Evolutionary conservation across 1,139 yeast species (phyloP).

Genomic region (Blastobotrys apis): DNA sequence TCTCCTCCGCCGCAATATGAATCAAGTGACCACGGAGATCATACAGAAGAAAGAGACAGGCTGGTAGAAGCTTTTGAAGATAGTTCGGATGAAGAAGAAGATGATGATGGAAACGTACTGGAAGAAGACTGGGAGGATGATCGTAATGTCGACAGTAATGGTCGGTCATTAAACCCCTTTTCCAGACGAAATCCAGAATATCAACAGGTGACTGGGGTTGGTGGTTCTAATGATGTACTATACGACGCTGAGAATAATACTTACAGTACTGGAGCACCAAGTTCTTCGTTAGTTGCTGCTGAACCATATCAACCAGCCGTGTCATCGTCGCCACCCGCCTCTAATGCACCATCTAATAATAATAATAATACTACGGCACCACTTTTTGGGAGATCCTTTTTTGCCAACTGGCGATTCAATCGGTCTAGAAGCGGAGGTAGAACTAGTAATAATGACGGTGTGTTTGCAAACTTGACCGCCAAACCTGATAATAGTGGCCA

Average conservation of each 20-base stretch:
- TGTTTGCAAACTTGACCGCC: conserved; percentile 84
- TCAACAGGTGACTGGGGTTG: not conserved
- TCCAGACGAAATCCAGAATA: not conserved
- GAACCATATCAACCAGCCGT: not conserved
- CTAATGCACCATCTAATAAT: not conserved
- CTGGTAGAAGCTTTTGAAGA: conserved; percentile 27
- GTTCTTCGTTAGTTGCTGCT: not conserved
- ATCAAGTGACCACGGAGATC: not conserved
- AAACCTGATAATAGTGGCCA: conserved; percentile 47
- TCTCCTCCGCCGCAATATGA: conserved; percentile 13
- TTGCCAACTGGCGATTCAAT: conserved; percentile 11
- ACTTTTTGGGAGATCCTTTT: conserved; percentile 10
- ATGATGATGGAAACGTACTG: conserved; percentile 9
- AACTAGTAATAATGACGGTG: conserved; percentile 65
- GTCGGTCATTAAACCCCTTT: conserved; percentile 9
- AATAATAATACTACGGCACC: not conserved
- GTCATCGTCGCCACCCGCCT: not conserved
- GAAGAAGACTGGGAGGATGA: conserved; percentile 27
- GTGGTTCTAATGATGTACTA: conserved; percentile 1
- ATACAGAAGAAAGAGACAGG: conserved; percentile 17
- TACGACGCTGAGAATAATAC: conserved; percentile 4
- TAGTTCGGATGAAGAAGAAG: conserved; percentile 21
- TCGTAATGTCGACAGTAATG: conserved; percentile 13
- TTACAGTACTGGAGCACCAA: not conserved
- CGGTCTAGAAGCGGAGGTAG: conserved; percentile 13